These are phyloP conservation scores for Yamadazyma nakazawae DNA, from an alignment of 805 yeast species.

Conservation along the genomic window DNA sequence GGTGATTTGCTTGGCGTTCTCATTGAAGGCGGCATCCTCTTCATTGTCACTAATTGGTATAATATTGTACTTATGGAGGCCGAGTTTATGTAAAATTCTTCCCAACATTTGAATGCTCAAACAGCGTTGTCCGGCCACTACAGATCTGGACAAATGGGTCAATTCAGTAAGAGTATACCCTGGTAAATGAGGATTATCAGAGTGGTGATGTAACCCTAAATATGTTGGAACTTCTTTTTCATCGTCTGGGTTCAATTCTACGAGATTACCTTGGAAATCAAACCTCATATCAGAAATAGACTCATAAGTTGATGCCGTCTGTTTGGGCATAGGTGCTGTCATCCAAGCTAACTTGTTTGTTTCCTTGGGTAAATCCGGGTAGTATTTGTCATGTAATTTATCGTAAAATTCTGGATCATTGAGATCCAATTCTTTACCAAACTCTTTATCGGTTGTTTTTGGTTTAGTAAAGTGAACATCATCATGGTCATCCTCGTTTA, in stretches of 20 bases:
- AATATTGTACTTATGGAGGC: slow-evolving; percentile 55
- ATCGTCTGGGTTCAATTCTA: slow-evolving; percentile 42
- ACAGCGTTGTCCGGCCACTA: slow-evolving; percentile 80
- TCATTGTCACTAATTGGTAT: slow-evolving; percentile 40
- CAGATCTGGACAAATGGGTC: slow-evolving; percentile 73
- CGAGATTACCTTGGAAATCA: slow-evolving; percentile 79
- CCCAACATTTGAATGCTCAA: slow-evolving; percentile 87
- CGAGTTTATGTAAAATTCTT: slow-evolving; percentile 77
- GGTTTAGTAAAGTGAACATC: slow-evolving; percentile 60
- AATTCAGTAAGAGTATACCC: slow-evolving; percentile 89
- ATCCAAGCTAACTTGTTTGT: slow-evolving; percentile 87
- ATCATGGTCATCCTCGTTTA: slow-evolving; percentile 35
- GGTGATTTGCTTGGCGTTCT: slow-evolving; percentile 21
- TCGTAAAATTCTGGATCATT: slow-evolving; percentile 77
- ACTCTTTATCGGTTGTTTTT: slow-evolving; percentile 14
- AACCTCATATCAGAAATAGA: slow-evolving; percentile 73
- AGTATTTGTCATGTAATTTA: slow-evolving; percentile 78
- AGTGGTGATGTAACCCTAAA: slow-evolving; percentile 86
- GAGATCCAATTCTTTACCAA: slow-evolving; percentile 45
- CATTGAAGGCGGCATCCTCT: slow-evolving; percentile 34
- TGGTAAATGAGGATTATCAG: slow-evolving; percentile 82
- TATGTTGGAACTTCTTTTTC: slow-evolving; percentile 43
- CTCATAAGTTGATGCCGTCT: slow-evolving; percentile 43
- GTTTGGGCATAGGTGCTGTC: slow-evolving; percentile 57
- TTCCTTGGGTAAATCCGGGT: slow-evolving; percentile 86